Evolutionary conservation across 2,329 filamentous ascomycete species (phyloP).

Genomic region (Ceratocystiopsis brevicomis): DNA sequence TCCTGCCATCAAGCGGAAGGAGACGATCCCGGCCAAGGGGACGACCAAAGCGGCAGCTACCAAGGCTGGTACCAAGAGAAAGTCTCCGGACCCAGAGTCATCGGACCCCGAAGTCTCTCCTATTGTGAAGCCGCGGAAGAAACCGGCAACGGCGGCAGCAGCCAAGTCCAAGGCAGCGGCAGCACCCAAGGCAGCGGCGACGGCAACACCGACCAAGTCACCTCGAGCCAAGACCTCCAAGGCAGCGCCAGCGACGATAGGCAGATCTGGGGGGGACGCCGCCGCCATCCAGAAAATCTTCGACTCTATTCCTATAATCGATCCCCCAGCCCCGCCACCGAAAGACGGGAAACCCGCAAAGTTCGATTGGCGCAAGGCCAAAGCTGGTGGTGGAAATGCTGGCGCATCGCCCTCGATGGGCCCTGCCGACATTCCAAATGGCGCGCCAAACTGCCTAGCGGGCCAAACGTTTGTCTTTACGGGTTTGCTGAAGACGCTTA

Average conservation of each 20-base stretch:
- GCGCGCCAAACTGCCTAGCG: slow-evolving; percentile 73
- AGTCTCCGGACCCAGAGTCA: slow-evolving; percentile 33
- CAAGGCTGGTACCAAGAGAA: slow-evolving; percentile 26
- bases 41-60: background rate
- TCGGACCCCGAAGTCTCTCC: slow-evolving; percentile 33
- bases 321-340: slow-evolving; percentile 66
- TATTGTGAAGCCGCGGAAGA: slow-evolving; percentile 35
- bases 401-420: slow-evolving; percentile 45
- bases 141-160: slow-evolving; percentile 24
- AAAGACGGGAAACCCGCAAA: slow-evolving; percentile 46
- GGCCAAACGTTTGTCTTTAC: slow-evolving; percentile 93
- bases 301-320: slow-evolving; percentile 66
- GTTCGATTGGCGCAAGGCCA: slow-evolving; percentile 57
- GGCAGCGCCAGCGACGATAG: background rate
- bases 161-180: slow-evolving; percentile 4
- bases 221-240: background rate
- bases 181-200: slow-evolving; percentile 27
- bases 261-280: too few relatives aligned
- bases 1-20: slow-evolving; percentile 17
- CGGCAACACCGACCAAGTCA: slow-evolving; percentile 3
- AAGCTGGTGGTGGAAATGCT: slow-evolving; percentile 37
- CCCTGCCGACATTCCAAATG: slow-evolving; percentile 55
- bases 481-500: slow-evolving; percentile 60
- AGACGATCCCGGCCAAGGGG: background rate
- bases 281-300: slow-evolving; percentile 54